Evolutionary conservation across 2,329 filamentous ascomycete genomes (phyloP).

Genomic region (Alternaria conjuncta): DNA sequence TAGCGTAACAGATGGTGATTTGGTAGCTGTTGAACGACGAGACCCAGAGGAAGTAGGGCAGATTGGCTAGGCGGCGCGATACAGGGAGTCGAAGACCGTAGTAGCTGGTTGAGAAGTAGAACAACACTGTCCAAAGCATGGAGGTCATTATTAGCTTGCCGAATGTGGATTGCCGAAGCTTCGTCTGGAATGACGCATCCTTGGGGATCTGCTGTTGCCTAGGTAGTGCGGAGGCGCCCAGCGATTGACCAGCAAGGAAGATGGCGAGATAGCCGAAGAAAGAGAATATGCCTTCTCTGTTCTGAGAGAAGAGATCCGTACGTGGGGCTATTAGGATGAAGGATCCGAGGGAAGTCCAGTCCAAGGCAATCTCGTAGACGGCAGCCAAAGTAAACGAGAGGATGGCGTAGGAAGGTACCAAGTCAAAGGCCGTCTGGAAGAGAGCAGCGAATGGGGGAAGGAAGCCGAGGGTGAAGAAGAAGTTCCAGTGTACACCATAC

Average conservation of each 20-base stretch:
- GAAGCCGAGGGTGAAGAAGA: conserved; percentile 94
- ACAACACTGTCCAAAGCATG: conserved; percentile 72
- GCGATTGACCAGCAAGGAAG: conserved; percentile 86
- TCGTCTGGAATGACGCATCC: conserved; percentile 54
- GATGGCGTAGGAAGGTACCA: conserved; percentile 77
- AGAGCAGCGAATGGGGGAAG: conserved; percentile 87
- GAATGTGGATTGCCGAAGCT: conserved; percentile 64
- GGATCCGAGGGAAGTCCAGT: conserved; percentile 74
- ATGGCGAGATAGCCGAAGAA: conserved; percentile 94
- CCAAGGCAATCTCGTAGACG: conserved; percentile 76
- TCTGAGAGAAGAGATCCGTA: conserved; percentile 80
- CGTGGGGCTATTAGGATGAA: conserved; percentile 85
- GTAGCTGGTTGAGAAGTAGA: conserved; percentile 71
- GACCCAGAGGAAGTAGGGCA: conserved; percentile 93
- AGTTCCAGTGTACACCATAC: conserved; percentile 99
- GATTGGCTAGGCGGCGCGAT: conserved; percentile 87
- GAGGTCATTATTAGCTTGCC: conserved; percentile 70
- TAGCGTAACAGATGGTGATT: conserved; percentile 75
- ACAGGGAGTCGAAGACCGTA: conserved; percentile 72
- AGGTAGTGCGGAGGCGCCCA: conserved; percentile 80
- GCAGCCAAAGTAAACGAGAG: conserved; percentile 73
- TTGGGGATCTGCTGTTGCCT: conserved; percentile 52
- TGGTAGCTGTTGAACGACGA: conserved; percentile 89
- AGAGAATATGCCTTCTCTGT: conserved; percentile 94
- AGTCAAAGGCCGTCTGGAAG: conserved; percentile 73